Evolutionary conservation across 2,329 filamentous ascomycete genomes (phyloP), one percentile per base, ranked within the genome.

Genomic region (Pestalotiopsis sp.): DNA sequence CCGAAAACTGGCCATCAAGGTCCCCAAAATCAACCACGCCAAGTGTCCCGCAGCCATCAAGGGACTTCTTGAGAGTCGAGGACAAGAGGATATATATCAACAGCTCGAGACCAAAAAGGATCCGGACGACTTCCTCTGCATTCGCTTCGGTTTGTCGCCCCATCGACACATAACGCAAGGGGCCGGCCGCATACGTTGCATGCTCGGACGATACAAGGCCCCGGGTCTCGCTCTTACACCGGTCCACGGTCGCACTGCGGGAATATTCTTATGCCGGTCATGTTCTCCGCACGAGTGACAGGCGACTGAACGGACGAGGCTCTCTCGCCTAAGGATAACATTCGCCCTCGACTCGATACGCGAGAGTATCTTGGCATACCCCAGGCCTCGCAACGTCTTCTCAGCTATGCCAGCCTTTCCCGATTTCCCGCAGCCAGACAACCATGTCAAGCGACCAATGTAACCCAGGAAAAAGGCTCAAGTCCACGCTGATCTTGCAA

Each of bases 1-100:
- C 59, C n/a, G 17, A 62, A 41, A 62, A 38, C 6, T 62, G 59
- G 59, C 59, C 59, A 62, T 62, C 59, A 62, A 62, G 59, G 59
- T 62, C 17, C 59, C 3, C 59, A 62, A 36, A 62, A 62, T 36
- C 38, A 31, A 6, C 38, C 27, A 31, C 36, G 59, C 59, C 59
- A 62, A 62, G 59, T 20, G 23, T 62, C 14, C 27, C 23, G 20
- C 27, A 14, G 59, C 27, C 59, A 62, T 62, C 59, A 62, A 62
- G 59, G 59, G 59, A 62, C 59, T 62, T 62, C n/a, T 59, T 2
- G 12, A 27, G 27, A 59, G 4, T 36, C 23, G 25, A 36, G 13
- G 12, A 59, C 23, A 14, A 36, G 25, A 59, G 9, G 14, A 23
- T 59, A 27, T 27, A 59, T 27, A 59, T 27, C 13, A 59, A 13